Conservation (phyloP, 176 grass and related monocot species). For the Avena sativa region DNA sequence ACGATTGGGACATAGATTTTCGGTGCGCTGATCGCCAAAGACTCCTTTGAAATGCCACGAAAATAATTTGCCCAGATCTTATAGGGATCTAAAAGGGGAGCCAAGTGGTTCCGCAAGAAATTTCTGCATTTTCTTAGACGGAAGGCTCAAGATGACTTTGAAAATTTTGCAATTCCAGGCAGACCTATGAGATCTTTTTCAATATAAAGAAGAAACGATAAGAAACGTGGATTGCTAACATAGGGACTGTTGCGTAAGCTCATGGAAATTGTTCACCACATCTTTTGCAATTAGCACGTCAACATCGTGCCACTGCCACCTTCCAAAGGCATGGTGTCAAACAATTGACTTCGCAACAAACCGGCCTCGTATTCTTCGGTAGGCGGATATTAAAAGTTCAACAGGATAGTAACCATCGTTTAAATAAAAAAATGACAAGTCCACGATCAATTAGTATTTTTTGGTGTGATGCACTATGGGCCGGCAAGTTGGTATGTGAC, state of each 20-base stretch:
- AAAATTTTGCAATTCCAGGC: too few relatives aligned
- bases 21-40: background rate
- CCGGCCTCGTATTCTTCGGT: constrained; percentile 14
- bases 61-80: background rate
- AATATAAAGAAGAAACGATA: background rate
- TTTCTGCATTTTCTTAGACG: background rate
- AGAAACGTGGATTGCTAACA: background rate
- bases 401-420: background rate
- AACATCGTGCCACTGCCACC: constrained; percentile 45
- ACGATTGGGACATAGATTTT: background rate
- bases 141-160: too few relatives aligned
- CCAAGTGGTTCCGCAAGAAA: background rate
- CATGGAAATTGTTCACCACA: background rate
- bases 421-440: background rate
- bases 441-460: background rate
- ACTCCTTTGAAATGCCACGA: background rate
- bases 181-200: background rate
- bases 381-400: background rate
- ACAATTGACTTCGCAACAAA: constrained; percentile 38
- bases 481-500: background rate
- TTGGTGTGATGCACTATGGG: background rate
- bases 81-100: background rate
- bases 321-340: constrained; percentile 27
- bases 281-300: constrained; percentile 37
- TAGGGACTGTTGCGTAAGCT: background rate